Base-by-base conservation (phyloP, 75 land plant species). In the Cryptomeria japonica region DNA sequence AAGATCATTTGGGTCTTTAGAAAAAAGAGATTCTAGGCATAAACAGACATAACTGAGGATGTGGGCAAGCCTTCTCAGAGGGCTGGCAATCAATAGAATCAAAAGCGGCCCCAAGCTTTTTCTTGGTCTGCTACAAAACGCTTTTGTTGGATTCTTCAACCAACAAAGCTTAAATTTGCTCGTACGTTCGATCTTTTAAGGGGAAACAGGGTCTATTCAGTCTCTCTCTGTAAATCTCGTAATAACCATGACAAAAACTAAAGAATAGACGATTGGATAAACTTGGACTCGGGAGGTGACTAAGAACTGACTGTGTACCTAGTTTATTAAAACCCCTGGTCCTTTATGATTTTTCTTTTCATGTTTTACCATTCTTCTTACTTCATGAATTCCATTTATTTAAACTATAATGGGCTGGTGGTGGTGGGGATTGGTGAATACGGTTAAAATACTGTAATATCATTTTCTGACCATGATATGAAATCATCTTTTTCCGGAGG, bases 91-190 rank as follows among this genome's bases (percentile, higher is more conserved):
- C 76, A 72, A 72, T 72, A 72, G 70, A 25, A 25, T 64, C n/a
- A 64, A 64, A 64, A 64, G 70, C 77, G 13, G 15, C 37, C 8
- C 77, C 37, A 12, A 75, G 77, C 77, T 75, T 75, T 68, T 75
- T 75, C 37, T 75, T 34, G 77, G 77, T 75, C 77, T 75, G 77
- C 37, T 75, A 37, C 37, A 34, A 75, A 32, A 75, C 34, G 37
- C 77, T 75, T 31, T 34, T 75, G 77, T 75, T 32, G 77, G 77
- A 75, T 75, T 75, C 77, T 75, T 38, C 77, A 11, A 75, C 77
- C 77, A 75, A 34, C 77, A 75, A 75, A 32, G 77, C 77, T 75
- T 75, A 32, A 75, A 9, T 32, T 73, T 75, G 38, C 77, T 34
- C 13, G 77, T 75, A 75, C 77, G 34, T 10, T 75, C 32, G 37